Evolutionary conservation across 129 eudicot species (phyloP).

Genomic region (Flaveria brownii): DNA sequence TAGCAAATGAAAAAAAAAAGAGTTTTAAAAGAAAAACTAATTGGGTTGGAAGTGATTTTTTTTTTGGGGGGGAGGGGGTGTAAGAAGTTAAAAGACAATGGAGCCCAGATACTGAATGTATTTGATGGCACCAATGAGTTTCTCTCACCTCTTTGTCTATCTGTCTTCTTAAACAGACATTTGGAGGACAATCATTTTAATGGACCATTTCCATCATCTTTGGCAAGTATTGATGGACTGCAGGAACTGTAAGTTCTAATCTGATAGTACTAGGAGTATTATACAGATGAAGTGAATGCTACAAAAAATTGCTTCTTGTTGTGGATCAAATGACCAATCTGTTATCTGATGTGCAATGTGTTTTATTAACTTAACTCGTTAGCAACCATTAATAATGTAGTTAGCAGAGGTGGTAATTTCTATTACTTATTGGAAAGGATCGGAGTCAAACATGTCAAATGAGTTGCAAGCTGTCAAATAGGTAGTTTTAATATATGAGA

Average conservation of each 20-base stretch:
- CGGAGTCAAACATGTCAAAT: background rate
- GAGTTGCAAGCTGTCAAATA: background rate
- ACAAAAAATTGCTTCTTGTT: conserved; percentile 15
- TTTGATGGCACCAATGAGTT: conserved; percentile 6
- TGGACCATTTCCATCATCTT: conserved; percentile 70
- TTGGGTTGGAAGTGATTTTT: background rate
- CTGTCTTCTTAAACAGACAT: conserved; percentile 55
- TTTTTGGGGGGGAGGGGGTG: background rate
- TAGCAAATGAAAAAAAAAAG: background rate
- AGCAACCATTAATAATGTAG: too few relatives aligned
- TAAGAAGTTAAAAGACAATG: conserved; percentile 21
- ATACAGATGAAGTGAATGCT: conserved; percentile 24
- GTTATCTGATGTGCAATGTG: too few relatives aligned
- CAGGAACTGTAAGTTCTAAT: conserved; percentile 60
- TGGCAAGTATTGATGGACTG: conserved; percentile 49
- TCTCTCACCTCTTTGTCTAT: conserved; percentile 18
- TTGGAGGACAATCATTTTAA: conserved; percentile 62
- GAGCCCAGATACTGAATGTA: conserved; percentile 30
- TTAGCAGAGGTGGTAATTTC: too few relatives aligned
- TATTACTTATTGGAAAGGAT: too few relatives aligned
- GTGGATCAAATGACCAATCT: background rate
- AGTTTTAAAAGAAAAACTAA: conserved; percentile 3
- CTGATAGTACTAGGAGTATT: background rate
- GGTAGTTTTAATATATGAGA: background rate
- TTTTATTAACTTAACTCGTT: too few relatives aligned